Base-by-base conservation (phyloP, 1,284 basidiomycete species). In the Cutaneotrichosporon mucoides region DNA sequence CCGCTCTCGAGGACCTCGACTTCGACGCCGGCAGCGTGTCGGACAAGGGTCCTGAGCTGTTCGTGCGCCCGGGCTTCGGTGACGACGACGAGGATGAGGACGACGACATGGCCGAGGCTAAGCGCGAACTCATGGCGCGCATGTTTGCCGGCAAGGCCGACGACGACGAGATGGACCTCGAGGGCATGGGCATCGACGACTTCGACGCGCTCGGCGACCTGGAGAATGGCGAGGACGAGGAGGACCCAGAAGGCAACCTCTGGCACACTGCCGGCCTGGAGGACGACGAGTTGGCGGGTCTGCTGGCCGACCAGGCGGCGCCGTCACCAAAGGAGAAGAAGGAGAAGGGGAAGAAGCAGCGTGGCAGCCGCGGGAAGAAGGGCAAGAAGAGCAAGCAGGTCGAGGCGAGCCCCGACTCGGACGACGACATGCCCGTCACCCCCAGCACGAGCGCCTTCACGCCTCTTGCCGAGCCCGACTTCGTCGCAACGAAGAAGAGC, bases 1-100 rank as follows among this genome's bases (percentile, higher is more conserved):
- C 84, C 24, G 88, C 86, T 6, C 84, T 99, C 57, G 91, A 95
- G 76, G 87, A 88, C 55, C 83, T 93, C 15, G 87, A 88, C 73
- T 87, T 92, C 69, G 84, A 76, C 40, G 78, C 78, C 3, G 77
- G 72, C 11, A 73, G 68, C 12, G 69, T 79, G 12, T 83, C 83
- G 4, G 84, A 85, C 61, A 81, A 79, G 5, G 81, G 73, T 8
- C 70, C 73, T 13, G 64, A 65, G 54, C 61, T 68, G 34, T 64
- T 59, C 48, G 54, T 60, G 15, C 64, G 61, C 11, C 56, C 55
- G 11, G 24, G 24, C 24, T 24, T 24, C 3, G 24, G 24, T 24
- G 70, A 70, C 11, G 70, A 73, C 33, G 72, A 70, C 16, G 75
- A 70, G 34, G 73, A 76, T 10, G 73, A 76, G 13, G 72, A 64